Conservation (phyloP, 768 basidiomycete genomes). For the Serendipita sp. region DNA sequence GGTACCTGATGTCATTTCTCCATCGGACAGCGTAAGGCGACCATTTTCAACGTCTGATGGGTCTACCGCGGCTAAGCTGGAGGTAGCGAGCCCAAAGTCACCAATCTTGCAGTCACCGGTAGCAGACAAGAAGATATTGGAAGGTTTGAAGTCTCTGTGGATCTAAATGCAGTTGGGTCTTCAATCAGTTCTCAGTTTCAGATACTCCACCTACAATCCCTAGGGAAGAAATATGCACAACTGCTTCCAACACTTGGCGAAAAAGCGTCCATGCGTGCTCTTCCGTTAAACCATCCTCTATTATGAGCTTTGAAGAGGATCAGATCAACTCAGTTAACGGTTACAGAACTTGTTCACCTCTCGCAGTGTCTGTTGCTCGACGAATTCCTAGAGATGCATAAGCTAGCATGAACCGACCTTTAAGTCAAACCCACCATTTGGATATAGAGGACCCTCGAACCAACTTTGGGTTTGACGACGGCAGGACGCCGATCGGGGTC, state of each 20-base stretch:
- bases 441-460: conserved; percentile 61
- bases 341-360: conserved; percentile 34
- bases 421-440: conserved; percentile 52
- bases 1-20: conserved; percentile 63
- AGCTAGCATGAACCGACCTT: conserved; percentile 9
- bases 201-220: conserved; percentile 51
- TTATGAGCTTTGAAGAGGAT: conserved; percentile 24
- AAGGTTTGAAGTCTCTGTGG: conserved; percentile 68
- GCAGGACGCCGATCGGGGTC: neutral
- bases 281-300: conserved; percentile 67
- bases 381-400: conserved; percentile 48
- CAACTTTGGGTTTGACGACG: conserved; percentile 1
- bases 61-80: conserved; percentile 62
- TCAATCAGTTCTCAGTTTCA: neutral
- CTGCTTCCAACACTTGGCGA: conserved; percentile 75
- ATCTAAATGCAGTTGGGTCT: conserved; percentile 9
- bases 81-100: conserved; percentile 85
- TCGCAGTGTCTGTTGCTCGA: conserved; percentile 76
- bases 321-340: neutral
- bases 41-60: conserved; percentile 43
- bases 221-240: conserved; percentile 74
- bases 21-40: conserved; percentile 23
- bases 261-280: conserved; percentile 83
- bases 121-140: conserved; percentile 89
- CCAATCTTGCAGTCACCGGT: conserved; percentile 85